These are phyloP conservation scores for Desmodesmus armatus DNA, from an alignment of 139 green algal genomes.

Conservation along the genomic window DNA sequence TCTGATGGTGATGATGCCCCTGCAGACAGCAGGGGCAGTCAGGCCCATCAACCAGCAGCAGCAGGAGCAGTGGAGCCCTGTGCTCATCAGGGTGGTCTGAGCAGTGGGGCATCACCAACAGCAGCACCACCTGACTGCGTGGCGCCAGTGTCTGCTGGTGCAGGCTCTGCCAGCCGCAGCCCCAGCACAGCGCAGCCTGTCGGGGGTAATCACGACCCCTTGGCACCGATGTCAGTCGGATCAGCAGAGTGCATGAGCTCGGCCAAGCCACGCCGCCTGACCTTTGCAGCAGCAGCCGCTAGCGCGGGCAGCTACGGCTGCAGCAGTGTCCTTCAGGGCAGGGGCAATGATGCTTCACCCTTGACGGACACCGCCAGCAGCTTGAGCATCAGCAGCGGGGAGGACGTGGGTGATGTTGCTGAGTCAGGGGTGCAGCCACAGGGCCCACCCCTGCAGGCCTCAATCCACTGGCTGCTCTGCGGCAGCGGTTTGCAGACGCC, in stretches of 20 bases:
- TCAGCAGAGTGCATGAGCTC: constrained; percentile 11
- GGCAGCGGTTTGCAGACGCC: constrained; percentile 36
- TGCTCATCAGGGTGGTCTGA: neutral
- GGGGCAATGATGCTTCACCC: neutral
- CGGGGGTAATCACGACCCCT: neutral
- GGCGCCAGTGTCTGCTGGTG: neutral
- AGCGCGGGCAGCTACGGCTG: neutral
- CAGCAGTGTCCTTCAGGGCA: neutral
- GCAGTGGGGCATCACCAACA: neutral
- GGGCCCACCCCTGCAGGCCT: too few species aligned
- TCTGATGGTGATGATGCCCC: neutral
- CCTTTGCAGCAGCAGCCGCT: constrained; percentile 19
- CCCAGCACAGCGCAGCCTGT: neutral
- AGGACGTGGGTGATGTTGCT: neutral
- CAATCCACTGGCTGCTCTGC: too few species aligned
- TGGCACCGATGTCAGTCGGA: constrained; percentile 15
- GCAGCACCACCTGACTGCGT: too few species aligned
- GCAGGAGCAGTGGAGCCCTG: neutral
- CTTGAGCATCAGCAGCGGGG: neutral
- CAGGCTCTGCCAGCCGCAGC: neutral
- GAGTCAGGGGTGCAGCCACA: neutral
- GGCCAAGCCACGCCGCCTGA: constrained; percentile 7
- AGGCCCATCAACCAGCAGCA: neutral
- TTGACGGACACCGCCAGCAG: neutral
- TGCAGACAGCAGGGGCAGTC: too few species aligned